Conservation (phyloP, 2,329 filamentous ascomycete genomes). For the Aspergillus niger region DNA sequence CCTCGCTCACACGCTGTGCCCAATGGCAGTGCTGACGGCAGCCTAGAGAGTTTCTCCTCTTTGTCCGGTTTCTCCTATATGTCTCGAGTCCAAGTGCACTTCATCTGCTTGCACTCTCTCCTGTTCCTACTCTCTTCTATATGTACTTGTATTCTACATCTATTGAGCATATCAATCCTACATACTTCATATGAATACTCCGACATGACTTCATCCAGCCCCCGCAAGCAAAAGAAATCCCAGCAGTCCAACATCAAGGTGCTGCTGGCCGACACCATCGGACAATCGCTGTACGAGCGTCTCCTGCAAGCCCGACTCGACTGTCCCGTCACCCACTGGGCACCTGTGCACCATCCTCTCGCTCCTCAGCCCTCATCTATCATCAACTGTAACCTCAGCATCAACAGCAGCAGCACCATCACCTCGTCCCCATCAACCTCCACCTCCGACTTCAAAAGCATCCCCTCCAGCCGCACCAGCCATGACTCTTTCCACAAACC, state of each 20-base stretch:
- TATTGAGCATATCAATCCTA: neutral
- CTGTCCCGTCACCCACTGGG: no score
- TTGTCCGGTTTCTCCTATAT: no score
- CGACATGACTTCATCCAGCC: neutral
- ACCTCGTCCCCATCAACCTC: neutral
- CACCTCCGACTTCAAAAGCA: neutral
- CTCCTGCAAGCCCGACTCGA: neutral
- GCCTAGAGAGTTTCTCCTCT: neutral
- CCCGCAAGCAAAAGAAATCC: neutral
- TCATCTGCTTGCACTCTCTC: neutral
- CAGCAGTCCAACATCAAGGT: neutral
- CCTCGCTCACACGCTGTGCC: neutral
- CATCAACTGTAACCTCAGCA: neutral
- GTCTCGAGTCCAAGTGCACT: neutral
- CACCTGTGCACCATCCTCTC: neutral
- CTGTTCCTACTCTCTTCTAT: neutral
- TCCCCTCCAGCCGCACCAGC: constrained; percentile 8
- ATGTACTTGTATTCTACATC: neutral
- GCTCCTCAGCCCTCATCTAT: neutral
- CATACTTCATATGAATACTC: neutral
- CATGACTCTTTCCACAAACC: neutral
- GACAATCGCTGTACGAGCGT: neutral
- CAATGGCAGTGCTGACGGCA: neutral
- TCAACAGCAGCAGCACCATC: neutral
- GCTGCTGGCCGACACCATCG: constrained; percentile 1